Conservation (phyloP, 1,139 yeast genomes). For the Wickerhamomyces sp. region DNA sequence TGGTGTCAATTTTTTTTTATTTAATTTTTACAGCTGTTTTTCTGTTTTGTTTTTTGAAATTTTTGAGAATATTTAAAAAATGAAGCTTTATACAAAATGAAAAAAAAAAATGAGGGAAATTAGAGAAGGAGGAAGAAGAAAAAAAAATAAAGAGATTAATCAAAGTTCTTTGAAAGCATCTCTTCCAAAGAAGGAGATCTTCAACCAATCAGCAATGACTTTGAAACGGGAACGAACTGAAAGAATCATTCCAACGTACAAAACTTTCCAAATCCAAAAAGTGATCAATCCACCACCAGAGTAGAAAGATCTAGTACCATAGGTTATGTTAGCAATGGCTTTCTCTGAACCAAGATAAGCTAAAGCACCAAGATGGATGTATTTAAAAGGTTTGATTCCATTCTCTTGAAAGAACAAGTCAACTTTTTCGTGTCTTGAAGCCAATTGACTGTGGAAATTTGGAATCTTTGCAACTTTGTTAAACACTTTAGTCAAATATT, state of each 20-base stretch:
- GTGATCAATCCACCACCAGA: slow-evolving; percentile 89
- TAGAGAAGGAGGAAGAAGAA: too few relatives aligned
- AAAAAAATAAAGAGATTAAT: too few relatives aligned
- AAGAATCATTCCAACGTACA: slow-evolving; percentile 88
- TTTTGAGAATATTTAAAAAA: too few relatives aligned
- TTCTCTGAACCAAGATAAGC: slow-evolving; percentile 87
- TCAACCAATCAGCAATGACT: slow-evolving; percentile 85
- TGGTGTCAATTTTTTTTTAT: too few relatives aligned
- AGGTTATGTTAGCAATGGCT: slow-evolving; percentile 90
- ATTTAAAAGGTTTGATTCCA: slow-evolving; percentile 54
- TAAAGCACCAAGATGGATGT: slow-evolving; percentile 68
- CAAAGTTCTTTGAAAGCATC: slow-evolving; percentile 49
- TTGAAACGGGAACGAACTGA: slow-evolving; percentile 82
- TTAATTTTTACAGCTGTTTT: too few relatives aligned
- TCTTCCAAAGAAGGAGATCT: slow-evolving; percentile 85
- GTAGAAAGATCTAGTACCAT: slow-evolving; percentile 83
- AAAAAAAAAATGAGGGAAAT: too few relatives aligned
- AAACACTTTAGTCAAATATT: slow-evolving; percentile 71
- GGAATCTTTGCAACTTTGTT: slow-evolving; percentile 69
- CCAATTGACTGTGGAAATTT: slow-evolving; percentile 45
- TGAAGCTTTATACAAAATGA: too few relatives aligned
- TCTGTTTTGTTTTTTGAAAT: too few relatives aligned
- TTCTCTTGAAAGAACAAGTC: slow-evolving; percentile 38
- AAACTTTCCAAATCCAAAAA: slow-evolving; percentile 89
- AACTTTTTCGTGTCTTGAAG: slow-evolving; percentile 31